These are phyloP conservation scores for Aphanomyces cochlioides DNA, from an alignment of 352 stramenopile species.

Conservation along the genomic window DNA sequence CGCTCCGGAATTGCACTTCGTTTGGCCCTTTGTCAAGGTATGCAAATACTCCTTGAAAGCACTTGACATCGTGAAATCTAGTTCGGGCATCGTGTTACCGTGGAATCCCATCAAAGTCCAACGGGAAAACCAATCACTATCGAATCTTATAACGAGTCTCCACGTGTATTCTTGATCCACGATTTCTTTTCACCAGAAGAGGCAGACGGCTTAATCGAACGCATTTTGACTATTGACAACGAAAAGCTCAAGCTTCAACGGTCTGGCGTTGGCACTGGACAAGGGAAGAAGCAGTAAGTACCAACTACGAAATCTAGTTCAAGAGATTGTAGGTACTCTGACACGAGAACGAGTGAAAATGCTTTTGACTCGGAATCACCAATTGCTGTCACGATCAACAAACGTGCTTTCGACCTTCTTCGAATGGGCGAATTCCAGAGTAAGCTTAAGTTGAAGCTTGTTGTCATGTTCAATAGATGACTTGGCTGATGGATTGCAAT, in stretches of 20 bases:
- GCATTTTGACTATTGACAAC: slow-evolving; percentile 37
- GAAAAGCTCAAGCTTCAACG: slow-evolving; percentile 29
- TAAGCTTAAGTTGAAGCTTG: neutral
- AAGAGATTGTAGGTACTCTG: slow-evolving; percentile 32
- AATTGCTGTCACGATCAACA: slow-evolving; percentile 37
- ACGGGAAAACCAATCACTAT: slow-evolving; percentile 29
- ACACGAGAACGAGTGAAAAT: slow-evolving; percentile 39
- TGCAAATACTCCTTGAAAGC: neutral
- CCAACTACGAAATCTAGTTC: slow-evolving; percentile 17
- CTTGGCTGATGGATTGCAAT: slow-evolving; percentile 77
- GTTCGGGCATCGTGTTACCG: slow-evolving; percentile 21
- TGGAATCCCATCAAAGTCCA: slow-evolving; percentile 22
- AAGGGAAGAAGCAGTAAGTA: slow-evolving; percentile 5
- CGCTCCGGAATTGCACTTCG: slow-evolving; percentile 13
- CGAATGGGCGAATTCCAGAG: slow-evolving; percentile 54
- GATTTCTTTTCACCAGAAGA: slow-evolving; percentile 47
- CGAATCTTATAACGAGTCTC: slow-evolving; percentile 32
- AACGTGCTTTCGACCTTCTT: slow-evolving; percentile 52
- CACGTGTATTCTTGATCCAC: slow-evolving; percentile 41
- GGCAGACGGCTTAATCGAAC: slow-evolving; percentile 40
- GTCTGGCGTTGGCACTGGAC: slow-evolving; percentile 9
- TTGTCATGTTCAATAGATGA: slow-evolving; percentile 1
- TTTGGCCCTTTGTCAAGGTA: slow-evolving; percentile 27
- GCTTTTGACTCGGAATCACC: slow-evolving; percentile 39
- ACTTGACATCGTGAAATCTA: neutral